Percentiles rank a stretch among this genome's conserved stretches.
phyloP scores from a whole-genome alignment of 2,329 filamentous ascomycete genomes.

The Diaporthe citriasiana region DNA sequence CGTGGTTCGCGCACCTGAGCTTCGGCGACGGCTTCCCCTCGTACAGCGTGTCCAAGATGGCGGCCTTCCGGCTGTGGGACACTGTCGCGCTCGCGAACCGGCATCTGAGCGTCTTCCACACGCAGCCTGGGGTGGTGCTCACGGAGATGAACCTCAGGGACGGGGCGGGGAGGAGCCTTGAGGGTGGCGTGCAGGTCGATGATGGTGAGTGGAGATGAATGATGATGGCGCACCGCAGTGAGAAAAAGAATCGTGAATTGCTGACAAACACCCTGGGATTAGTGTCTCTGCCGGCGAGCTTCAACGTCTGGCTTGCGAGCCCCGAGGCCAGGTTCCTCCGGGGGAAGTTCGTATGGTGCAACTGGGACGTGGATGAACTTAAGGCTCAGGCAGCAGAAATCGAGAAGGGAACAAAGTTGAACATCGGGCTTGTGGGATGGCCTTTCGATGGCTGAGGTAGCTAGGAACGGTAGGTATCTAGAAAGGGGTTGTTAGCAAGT shows the following conservation, averaged over 20 bases:
- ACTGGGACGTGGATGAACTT: constrained; percentile 59
- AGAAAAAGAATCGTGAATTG: background rate
- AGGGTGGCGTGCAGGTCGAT: constrained; percentile 31
- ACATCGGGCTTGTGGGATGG: constrained; percentile 15
- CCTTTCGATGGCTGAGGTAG: background rate
- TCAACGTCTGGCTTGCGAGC: constrained; percentile 50
- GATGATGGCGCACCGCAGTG: background rate
- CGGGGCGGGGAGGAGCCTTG: background rate
- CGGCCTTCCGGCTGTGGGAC: constrained; percentile 41
- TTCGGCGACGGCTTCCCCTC: constrained; percentile 26
- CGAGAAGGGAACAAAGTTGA: background rate
- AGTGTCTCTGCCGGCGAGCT: constrained; percentile 45
- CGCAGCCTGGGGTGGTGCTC: constrained; percentile 43
- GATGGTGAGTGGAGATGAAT: constrained; percentile 11
- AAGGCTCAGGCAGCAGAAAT: constrained; percentile 44
- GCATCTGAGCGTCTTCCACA: constrained; percentile 37
- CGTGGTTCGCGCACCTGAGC: constrained; percentile 27
- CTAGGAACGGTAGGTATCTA: background rate
- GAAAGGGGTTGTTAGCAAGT: background rate
- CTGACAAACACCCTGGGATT: background rate
- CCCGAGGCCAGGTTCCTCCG: constrained; percentile 55
- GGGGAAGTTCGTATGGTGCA: constrained; percentile 54
- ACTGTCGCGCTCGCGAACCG: constrained; percentile 42
- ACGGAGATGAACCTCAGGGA: constrained; percentile 29
- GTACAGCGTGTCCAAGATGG: constrained; percentile 42